Base-by-base conservation (phyloP, 495 filamentous ascomycete species). In the Aspergillus sparsus region DNA sequence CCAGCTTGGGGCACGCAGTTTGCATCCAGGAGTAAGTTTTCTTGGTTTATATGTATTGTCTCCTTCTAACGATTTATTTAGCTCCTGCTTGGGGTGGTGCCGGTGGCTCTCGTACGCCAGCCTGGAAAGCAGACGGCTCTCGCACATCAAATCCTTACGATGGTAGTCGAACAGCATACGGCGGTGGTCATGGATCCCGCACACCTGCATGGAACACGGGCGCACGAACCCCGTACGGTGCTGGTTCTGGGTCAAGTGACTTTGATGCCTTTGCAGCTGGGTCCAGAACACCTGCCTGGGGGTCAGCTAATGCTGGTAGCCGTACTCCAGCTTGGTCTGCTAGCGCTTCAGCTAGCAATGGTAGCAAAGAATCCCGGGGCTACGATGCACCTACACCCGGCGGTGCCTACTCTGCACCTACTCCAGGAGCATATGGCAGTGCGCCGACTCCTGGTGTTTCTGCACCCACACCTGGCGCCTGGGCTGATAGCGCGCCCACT, bases 371-470 rank as follows among this genome's bases (percentile, higher is more conserved):
- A 42, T 58, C 83, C 77, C 72, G 66, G 18, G 69, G 84, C 71
- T 87, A 86, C 62, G 89, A 91, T 53, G 89, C 89, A 6, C 91
- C 91, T 6, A 94, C 91, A 0, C 91, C 91, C 0, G 89, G 89
- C 8, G 88, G 82, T 49, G 75, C 79, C 35, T 85, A 80, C 58
- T 77, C 77, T 27, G 82, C 80, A 13, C 79, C 80, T 41, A 83
- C 81, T 0, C 81, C 82, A 0, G 72, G 76, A 9, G 78, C 73
- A 35, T 80, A 77, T 33, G 71, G 65, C 37, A 68, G 82, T 34
- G 89, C 90, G 11, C 89, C 91, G 13, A 92, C 89, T 0, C 89
- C 89, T 0, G 87, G 83, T 36, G 85, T 80, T 57, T 88, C 86
- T 42, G 90, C 91, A 1, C 89, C 92, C 0, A 97, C 93, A 0